These are phyloP conservation scores for Naegleria gruberi DNA, from an alignment of 208 protist species.

Conservation along the genomic window DNA sequence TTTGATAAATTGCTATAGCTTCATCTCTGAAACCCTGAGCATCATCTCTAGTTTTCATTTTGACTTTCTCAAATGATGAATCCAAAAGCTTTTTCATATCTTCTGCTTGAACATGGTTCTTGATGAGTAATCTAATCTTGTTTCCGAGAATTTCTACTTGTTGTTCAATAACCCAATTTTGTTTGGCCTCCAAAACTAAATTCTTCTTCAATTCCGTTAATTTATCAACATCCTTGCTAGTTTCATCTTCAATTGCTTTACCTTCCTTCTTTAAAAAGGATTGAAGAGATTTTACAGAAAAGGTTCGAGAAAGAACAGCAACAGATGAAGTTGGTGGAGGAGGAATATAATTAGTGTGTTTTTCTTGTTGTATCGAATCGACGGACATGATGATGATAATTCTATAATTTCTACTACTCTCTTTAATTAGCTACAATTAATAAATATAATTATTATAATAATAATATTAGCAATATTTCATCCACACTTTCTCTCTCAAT, in stretches of 20 bases:
- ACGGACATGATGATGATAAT: too few relatives aligned
- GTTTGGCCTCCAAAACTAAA: not conserved
- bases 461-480: too few relatives aligned
- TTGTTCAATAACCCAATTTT: constrained; percentile 16
- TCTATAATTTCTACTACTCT: too few relatives aligned
- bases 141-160: not conserved
- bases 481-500: too few relatives aligned
- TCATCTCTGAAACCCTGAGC: not conserved
- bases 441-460: too few relatives aligned
- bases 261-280: not conserved
- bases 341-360: too few relatives aligned
- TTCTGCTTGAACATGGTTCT: constrained; percentile 1
- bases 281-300: not conserved
- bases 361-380: too few relatives aligned
- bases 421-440: too few relatives aligned
- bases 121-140: constrained; percentile 16
- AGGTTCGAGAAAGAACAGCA: not conserved
- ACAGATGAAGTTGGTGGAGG: not conserved
- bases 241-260: not conserved
- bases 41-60: not conserved
- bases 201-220: not conserved
- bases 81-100: constrained; percentile 14
- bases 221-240: not conserved
- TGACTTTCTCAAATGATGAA: not conserved
- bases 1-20: not conserved